A percentile compares a stretch with the other conserved stretches of the same genome.
Evolutionary conservation across 495 filamentous ascomycete species (phyloP).

Genomic region (Umbilicaria muhlenbergii): DNA sequence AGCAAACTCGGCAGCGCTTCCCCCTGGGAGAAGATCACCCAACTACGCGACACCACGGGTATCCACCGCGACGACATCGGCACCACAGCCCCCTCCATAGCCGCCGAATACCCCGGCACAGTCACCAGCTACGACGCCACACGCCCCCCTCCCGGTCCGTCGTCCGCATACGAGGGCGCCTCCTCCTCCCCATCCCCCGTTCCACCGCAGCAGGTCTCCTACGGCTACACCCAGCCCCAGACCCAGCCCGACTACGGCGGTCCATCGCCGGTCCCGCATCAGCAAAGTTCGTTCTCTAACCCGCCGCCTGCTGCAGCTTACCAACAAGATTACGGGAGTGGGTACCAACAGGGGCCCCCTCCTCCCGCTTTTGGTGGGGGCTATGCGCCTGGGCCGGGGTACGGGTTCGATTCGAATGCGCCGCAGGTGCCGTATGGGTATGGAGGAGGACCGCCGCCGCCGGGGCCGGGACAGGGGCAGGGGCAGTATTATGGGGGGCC

Average conservation of each 20-base stretch:
- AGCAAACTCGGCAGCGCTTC: conserved; percentile 7
- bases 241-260: conserved; percentile 3
- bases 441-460: background rate
- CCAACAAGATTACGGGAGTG: background rate
- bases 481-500: conserved; percentile 1
- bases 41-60: conserved; percentile 1
- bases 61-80: background rate
- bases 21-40: conserved; percentile 7
- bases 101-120: conserved; percentile 2
- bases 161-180: background rate
- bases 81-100: background rate
- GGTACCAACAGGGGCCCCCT: no score
- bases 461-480: background rate
- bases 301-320: background rate
- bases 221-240: conserved; percentile 2
- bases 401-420: conserved; percentile 5
- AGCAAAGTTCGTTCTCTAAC: background rate
- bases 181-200: background rate
- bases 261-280: conserved; percentile 3
- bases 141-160: conserved; percentile 7
- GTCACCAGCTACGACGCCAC: conserved; percentile 5
- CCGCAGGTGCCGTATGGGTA: conserved; percentile 1
- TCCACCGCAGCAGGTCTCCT: conserved; percentile 1
- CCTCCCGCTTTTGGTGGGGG: background rate
- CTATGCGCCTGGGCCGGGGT: conserved; percentile 2